Evolutionary conservation across 176 grass and related monocot genomes (phyloP).

Genomic region (Alopecurus myosuroides): DNA sequence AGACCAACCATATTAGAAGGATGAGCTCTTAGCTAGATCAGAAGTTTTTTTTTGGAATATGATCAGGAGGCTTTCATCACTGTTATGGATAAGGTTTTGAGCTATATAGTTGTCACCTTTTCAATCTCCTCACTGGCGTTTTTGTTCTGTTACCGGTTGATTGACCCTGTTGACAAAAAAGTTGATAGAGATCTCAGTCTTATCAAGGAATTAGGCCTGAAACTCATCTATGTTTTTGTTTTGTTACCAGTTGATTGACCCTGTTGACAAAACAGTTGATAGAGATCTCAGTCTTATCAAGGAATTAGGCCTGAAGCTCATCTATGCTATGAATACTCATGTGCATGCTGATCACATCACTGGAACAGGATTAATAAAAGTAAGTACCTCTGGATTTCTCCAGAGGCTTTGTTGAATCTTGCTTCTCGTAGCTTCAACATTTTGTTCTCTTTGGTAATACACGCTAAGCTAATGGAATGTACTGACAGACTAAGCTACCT

Average conservation of each 20-base stretch:
- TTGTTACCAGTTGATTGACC: constrained; percentile 63
- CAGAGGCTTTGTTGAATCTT: background rate
- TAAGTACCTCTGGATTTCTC: constrained; percentile 19
- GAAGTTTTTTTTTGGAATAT: background rate
- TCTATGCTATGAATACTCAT: constrained; percentile 97
- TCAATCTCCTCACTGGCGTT: constrained; percentile 13
- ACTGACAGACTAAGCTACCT: constrained; percentile 58
- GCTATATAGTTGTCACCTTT: background rate
- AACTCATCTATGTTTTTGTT: constrained; percentile 69
- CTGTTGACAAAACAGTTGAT: constrained; percentile 77
- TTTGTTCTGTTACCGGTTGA: constrained; percentile 41
- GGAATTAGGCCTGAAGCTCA: constrained; percentile 85
- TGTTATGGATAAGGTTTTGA: background rate
- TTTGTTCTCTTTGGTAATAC: background rate
- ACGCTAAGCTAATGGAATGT: background rate
- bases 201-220: constrained; percentile 87
- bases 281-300: constrained; percentile 85
- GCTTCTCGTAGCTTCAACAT: background rate
- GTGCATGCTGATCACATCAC: constrained; percentile 96
- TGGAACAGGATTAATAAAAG: constrained; percentile 87
- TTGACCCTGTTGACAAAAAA: constrained; percentile 80
- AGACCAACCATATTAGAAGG: background rate
- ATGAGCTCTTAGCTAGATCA: background rate
- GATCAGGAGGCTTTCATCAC: background rate
- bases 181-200: constrained; percentile 83